phyloP scores from a whole-genome alignment of 331 rosid genomes.

The Saraca asoca region DNA sequence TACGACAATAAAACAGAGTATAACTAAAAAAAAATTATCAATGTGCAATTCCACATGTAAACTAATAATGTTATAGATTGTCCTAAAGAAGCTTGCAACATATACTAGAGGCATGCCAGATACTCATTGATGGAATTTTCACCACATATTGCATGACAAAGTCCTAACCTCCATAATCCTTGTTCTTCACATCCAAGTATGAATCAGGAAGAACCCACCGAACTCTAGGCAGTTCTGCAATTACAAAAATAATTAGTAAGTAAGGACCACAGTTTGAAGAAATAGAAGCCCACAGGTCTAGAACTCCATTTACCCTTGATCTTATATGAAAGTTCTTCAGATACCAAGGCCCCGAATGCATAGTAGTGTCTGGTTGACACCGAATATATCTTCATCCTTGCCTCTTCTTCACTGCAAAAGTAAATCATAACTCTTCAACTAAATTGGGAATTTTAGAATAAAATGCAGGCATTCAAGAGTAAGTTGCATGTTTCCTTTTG shows the following conservation, averaged over 20 bases:
- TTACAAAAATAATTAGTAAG: neutral
- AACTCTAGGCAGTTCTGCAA: slow-evolving; percentile 78
- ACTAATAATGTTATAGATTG: no score
- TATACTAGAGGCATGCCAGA: no score
- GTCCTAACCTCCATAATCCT: slow-evolving; percentile 84
- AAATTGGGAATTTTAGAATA: neutral
- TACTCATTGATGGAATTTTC: no score
- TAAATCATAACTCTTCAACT: neutral
- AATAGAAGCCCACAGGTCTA: neutral
- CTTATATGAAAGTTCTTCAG: slow-evolving; percentile 80
- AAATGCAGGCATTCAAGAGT: no score
- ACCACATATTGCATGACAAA: no score
- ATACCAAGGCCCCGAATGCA: slow-evolving; percentile 91
- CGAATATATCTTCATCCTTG: slow-evolving; percentile 90
- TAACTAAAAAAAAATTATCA: no score
- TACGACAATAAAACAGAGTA: no score
- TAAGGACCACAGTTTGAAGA: neutral
- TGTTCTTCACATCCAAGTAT: slow-evolving; percentile 83
- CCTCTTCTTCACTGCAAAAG: slow-evolving; percentile 76
- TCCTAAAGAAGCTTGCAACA: no score
- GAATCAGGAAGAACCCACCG: slow-evolving; percentile 99
- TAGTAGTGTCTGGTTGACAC: slow-evolving; percentile 87
- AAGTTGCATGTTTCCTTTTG: no score
- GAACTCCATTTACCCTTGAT: slow-evolving; percentile 59
- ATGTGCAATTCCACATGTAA: no score